Evolutionary conservation across 352 stramenopile species (phyloP).

Genomic region (Globisporangium abappressorium): DNA sequence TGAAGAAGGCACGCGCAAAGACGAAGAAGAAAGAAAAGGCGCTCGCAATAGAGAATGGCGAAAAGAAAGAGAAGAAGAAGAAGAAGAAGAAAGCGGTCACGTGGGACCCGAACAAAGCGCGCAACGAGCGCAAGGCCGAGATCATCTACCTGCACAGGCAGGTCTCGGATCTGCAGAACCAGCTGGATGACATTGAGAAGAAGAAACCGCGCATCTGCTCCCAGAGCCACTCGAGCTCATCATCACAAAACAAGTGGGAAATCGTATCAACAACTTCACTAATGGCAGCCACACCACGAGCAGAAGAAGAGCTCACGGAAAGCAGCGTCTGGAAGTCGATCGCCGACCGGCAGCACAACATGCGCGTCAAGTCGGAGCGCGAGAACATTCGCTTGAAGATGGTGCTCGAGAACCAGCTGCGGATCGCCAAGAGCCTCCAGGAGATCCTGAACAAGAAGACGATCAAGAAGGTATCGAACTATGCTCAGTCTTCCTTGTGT

Average conservation of each 20-base stretch:
- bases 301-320: neutral
- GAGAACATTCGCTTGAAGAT: conserved; percentile 53
- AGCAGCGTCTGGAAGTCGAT: conserved; percentile 12
- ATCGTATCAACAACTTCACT: no score
- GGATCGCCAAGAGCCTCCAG: conserved; percentile 42
- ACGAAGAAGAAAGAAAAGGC: no score
- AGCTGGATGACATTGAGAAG: conserved; percentile 18
- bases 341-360: neutral
- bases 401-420: conserved; percentile 46
- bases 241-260: no score
- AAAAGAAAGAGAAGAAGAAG: no score
- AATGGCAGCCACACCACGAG: neutral
- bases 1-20: no score
- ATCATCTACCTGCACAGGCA: conserved; percentile 31
- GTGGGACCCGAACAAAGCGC: conserved; percentile 16
- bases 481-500: no score
- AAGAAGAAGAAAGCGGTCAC: neutral
- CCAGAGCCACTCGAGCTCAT: no score
- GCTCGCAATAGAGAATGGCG: no score
- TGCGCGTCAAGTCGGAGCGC: conserved; percentile 21
- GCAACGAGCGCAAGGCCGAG: conserved; percentile 28
- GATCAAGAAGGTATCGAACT: neutral
- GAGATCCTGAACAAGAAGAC: conserved; percentile 35
- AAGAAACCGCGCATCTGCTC: neutral
- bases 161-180: conserved; percentile 28